Base-by-base conservation (phyloP, 805 yeast genomes). In the Pichia ethanolica region DNA sequence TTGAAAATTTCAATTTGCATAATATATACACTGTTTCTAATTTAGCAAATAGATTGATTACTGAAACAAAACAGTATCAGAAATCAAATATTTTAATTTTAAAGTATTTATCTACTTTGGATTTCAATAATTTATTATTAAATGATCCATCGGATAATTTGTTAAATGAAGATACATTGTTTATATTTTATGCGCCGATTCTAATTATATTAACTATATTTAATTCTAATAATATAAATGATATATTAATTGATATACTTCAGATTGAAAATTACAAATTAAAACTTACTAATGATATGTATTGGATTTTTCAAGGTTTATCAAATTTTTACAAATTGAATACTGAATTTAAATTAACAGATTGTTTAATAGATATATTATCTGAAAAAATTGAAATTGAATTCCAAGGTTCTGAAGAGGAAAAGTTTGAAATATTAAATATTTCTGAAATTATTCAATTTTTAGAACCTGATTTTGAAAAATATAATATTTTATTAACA, bases 271-370 rank as follows among this genome's bases (percentile, higher is more conserved):
- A 35, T 25, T 4, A 14, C 5, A 14, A 9, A 5, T 11, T 48
- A 1, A 13, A 5, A 5, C 13, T 48, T 2, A 35, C 45, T 6
- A n/a, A 14, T 10, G 48, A 40, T 36, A 34, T 48, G 45, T 10
- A n/a, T 13, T 48, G 51, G 51, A 40, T 48, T 12, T 48, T 48
- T 20, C 20, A 48, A 44, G 35, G 45, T 7, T 26, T 48, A 9
- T 26, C 46, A 9, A 42, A 32, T 11, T 27, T 47, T 11, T n/a
- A 8, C 10, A 35, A 20, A 10, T 8, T 40, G 9, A 7, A 8
- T 34, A 25, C 36, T 7, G 20, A 26, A 2, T n/a, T 27, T 5
- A 25, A 7, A 5, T 7, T 46, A 13, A 14, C 30, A 3, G 40
- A 44, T 5, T 28, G 37, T 26, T 13, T 46, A 5, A 35, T 28